Evolutionary conservation across 2,329 filamentous ascomycete species (phyloP), one percentile per base, ranked within the genome.

Genomic region (Stylonectria norvegica): DNA sequence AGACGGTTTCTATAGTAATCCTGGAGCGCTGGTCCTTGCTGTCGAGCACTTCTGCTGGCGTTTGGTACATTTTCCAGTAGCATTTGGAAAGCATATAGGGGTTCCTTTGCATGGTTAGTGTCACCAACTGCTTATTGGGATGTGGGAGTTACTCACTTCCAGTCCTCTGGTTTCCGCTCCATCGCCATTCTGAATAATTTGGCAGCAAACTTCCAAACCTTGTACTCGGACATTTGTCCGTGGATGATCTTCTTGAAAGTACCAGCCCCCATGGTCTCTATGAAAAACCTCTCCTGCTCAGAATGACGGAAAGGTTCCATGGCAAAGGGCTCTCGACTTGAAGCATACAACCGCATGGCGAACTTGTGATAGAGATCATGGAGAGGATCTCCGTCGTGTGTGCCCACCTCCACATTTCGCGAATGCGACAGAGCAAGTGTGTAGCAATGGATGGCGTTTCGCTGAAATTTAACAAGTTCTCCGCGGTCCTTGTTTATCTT

Each of bases 401-500:
- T 60, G 10, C 69, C 66, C 1, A 70, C 63, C 3, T 71, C 64
- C 9, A 64, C 63, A 12, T 67, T 61, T 43, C 69, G 69, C 0
- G 73, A 80, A 46, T 80, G 72, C 0, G 78, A 81, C 11, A 81
- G 55, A 0, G 77, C 77, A 27, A 81, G 67, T 0, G 75, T 79
- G 53, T 86, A 88, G 59, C 87, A 91, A 61, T 95, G 88, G 32
- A 95, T 90, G 1, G 88, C 83, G 54, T 80, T 81, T 20, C 88
- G 79, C 61, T 95, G 88, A 45, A 86, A 78, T 36, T 79, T 81
- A 17, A 89, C 76, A 31, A 95, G 66, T 42, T 94, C 88, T 4
- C 71, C 68, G 40, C 85, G 81, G 54, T 85, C 84, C 59, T 86
- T 91, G 65, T 95, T 95, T 66, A 95, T 83, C 64, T 94, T 95